Conservation (phyloP, 2,329 filamentous ascomycete genomes). For the Graphiopsis chlorocephala region DNA sequence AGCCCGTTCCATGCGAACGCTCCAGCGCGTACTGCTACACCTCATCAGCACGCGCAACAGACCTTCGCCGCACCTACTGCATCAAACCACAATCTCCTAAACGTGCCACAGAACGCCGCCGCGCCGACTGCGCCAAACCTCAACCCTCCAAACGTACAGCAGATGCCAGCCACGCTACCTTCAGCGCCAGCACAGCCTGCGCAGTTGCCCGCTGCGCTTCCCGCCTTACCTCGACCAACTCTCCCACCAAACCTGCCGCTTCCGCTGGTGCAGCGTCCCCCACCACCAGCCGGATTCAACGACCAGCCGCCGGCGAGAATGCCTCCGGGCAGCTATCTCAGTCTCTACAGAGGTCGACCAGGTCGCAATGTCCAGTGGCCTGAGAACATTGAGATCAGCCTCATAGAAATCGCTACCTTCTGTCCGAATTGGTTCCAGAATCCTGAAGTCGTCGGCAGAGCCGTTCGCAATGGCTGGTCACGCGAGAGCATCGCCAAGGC, state of each 20-base stretch:
- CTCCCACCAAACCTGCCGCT: background rate
- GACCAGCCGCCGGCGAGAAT: background rate
- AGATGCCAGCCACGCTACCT: background rate
- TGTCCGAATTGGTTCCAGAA: constrained; percentile 18
- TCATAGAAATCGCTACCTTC: constrained; percentile 20
- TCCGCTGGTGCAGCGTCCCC: background rate
- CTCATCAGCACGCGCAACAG: background rate
- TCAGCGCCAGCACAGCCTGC: background rate
- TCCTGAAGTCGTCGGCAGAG: constrained; percentile 9
- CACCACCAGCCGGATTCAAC: background rate
- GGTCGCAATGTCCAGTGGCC: constrained; percentile 16
- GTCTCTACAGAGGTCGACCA: background rate
- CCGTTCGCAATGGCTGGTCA: constrained; percentile 13
- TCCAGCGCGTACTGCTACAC: background rate
- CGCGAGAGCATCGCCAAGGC: constrained; percentile 9
- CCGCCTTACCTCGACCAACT: background rate
- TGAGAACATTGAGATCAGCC: constrained; percentile 17
- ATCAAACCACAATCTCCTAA: too few relatives aligned
- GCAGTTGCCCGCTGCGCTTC: background rate
- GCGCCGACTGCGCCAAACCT: background rate
- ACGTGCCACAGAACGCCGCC: background rate
- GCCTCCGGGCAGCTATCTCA: background rate
- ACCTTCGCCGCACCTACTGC: background rate
- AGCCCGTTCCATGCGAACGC: background rate
- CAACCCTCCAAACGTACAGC: background rate